Evolutionary conservation across 148 eudicot genomes (phyloP).

Genomic region (Amaranthus palmeri): DNA sequence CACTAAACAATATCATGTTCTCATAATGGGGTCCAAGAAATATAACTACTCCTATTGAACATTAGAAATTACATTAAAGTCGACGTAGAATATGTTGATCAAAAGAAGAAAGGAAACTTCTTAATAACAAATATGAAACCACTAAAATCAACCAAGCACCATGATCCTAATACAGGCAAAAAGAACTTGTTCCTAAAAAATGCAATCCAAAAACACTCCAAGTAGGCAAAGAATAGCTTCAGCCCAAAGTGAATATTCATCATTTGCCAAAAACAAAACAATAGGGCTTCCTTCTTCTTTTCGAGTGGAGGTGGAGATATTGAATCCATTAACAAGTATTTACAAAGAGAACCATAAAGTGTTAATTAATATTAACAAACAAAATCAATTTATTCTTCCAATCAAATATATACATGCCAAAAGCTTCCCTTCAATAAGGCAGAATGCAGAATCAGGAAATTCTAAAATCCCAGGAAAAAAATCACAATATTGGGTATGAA

Average conservation of each 20-base stretch:
- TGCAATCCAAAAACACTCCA: background rate
- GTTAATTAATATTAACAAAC: too few species aligned
- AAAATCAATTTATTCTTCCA: too few species aligned
- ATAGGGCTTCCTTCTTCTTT: too few species aligned
- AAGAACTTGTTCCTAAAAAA: background rate
- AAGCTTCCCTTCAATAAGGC: background rate
- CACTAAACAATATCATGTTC: background rate
- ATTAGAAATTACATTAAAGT: too few species aligned
- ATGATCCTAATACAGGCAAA: background rate
- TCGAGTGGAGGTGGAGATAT: too few species aligned
- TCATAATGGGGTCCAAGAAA: background rate
- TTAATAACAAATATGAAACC: background rate
- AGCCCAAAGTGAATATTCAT: background rate
- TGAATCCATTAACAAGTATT: too few species aligned
- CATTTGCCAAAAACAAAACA: too few species aligned
- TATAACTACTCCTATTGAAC: too few species aligned
- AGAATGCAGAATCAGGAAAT: background rate
- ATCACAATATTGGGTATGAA: background rate
- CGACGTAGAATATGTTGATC: too few species aligned
- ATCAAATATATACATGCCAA: too few species aligned
- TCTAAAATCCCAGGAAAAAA: background rate
- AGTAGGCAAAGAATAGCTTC: slow-evolving; percentile 3
- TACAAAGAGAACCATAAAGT: too few species aligned
- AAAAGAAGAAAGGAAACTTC: background rate
- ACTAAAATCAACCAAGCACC: background rate